These are phyloP conservation scores for Aristolochia californica DNA, from an alignment of 164 flowering plant genomes.

Conservation along the genomic window DNA sequence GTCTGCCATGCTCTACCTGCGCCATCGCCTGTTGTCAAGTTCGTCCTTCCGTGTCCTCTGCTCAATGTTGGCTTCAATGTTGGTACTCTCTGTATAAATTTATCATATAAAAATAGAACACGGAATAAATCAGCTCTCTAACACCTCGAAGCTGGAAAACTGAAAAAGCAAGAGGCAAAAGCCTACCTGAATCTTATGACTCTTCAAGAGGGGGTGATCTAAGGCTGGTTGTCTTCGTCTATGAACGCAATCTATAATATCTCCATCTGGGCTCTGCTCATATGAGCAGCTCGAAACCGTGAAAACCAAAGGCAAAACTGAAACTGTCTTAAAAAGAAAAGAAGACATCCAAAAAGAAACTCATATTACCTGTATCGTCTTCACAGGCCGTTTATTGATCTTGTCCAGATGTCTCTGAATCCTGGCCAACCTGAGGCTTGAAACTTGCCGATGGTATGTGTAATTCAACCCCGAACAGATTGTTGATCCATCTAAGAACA, in stretches of 20 bases:
- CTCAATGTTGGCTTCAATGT: constrained; percentile 8
- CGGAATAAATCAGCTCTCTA: too few species aligned
- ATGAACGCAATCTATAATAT: constrained; percentile 83
- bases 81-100: constrained; percentile 28
- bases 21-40: not conserved
- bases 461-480: constrained; percentile 31
- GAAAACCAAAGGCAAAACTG: not conserved
- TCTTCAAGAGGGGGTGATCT: constrained; percentile 91
- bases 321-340: not conserved
- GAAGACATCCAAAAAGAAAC: not conserved
- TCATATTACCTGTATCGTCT: constrained; percentile 50
- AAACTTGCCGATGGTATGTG: constrained; percentile 40
- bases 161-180: too few species aligned
- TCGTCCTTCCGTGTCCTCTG: constrained; percentile 4
- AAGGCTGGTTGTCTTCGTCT: constrained; percentile 79
- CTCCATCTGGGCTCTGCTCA: constrained; percentile 91
- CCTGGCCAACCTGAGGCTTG: constrained; percentile 52
- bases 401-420: constrained; percentile 50
- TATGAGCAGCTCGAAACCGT: not conserved
- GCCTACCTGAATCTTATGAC: constrained; percentile 87
- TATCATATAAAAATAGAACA: not conserved
- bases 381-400: constrained; percentile 56
- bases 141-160: too few species aligned
- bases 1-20: constrained; percentile 53
- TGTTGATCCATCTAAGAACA: not conserved